These are phyloP conservation scores for Adansonia digitata DNA, from an alignment of 345 rosid species.

Conservation along the genomic window DNA sequence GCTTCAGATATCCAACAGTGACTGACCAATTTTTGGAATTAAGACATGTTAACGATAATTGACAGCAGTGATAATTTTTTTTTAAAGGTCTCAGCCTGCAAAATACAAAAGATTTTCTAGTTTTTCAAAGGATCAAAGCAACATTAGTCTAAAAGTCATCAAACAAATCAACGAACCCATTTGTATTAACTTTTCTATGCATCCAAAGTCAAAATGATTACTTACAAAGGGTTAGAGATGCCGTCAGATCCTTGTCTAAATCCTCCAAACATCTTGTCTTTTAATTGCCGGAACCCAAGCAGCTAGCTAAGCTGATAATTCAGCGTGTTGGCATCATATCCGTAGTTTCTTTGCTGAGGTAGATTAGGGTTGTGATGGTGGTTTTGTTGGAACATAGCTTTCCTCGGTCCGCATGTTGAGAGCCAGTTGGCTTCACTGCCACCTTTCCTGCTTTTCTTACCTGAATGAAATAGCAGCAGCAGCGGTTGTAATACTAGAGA, in stretches of 20 bases:
- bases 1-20: too few relatives aligned
- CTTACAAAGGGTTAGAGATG: neutral
- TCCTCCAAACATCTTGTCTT: neutral
- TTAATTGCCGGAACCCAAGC: neutral
- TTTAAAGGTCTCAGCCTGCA: too few relatives aligned
- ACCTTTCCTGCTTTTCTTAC: slow-evolving; percentile 8
- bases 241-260: neutral
- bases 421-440: neutral
- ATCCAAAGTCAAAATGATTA: slow-evolving; percentile 2
- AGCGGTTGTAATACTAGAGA: neutral
- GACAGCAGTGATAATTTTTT: too few relatives aligned
- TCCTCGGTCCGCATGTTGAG: neutral
- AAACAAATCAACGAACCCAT: neutral
- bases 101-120: neutral
- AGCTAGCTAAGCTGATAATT: neutral
- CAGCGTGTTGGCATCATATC: neutral
- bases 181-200: neutral
- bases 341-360: neutral
- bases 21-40: too few relatives aligned
- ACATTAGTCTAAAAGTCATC: neutral
- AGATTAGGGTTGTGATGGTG: neutral
- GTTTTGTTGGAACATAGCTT: neutral
- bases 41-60: too few relatives aligned
- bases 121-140: neutral
- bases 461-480: slow-evolving; percentile 4